Conservation (phyloP, 306 rosid species). For the Hippophae rhamnoides region DNA sequence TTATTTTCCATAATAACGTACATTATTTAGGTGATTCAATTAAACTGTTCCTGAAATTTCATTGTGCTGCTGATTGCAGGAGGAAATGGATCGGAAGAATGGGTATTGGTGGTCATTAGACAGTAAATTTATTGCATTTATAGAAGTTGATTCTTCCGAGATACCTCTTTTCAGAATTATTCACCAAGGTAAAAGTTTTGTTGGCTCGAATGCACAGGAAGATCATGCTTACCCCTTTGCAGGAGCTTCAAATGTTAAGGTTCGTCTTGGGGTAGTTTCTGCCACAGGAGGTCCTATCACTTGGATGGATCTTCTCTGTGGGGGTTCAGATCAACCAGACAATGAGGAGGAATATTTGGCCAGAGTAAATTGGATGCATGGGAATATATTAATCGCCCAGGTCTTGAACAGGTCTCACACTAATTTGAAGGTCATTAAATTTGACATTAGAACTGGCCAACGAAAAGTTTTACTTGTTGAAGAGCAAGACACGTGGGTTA, state of each 20-base stretch:
- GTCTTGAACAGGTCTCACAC: constrained; percentile 71
- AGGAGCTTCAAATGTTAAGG: constrained; percentile 83
- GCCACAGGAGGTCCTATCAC: constrained; percentile 56
- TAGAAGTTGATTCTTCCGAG: constrained; percentile 85
- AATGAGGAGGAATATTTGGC: constrained; percentile 80
- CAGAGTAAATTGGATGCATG: constrained; percentile 89
- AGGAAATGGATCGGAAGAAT: constrained; percentile 91
- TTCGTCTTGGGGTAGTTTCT: constrained; percentile 79
- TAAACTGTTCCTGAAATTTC: background rate
- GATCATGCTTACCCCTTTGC: constrained; percentile 96
- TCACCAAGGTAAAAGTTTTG: constrained; percentile 86
- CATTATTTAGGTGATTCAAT: constrained; percentile 8
- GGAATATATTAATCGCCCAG: constrained; percentile 68
- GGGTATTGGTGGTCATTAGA: constrained; percentile 99
- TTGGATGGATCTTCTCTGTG: constrained; percentile 95
- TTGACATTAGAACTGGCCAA: constrained; percentile 62
- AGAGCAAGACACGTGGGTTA: constrained; percentile 66
- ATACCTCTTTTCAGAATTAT: constrained; percentile 84
- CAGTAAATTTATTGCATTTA: constrained; percentile 77
- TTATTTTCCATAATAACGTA: background rate
- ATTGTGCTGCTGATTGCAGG: constrained; percentile 41
- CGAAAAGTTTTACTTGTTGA: constrained; percentile 56
- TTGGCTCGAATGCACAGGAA: constrained; percentile 84
- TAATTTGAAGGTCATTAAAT: constrained; percentile 56
- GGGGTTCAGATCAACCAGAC: constrained; percentile 37